Conservation (phyloP, 805 yeast species). For the Starmera dryadoides region DNA sequence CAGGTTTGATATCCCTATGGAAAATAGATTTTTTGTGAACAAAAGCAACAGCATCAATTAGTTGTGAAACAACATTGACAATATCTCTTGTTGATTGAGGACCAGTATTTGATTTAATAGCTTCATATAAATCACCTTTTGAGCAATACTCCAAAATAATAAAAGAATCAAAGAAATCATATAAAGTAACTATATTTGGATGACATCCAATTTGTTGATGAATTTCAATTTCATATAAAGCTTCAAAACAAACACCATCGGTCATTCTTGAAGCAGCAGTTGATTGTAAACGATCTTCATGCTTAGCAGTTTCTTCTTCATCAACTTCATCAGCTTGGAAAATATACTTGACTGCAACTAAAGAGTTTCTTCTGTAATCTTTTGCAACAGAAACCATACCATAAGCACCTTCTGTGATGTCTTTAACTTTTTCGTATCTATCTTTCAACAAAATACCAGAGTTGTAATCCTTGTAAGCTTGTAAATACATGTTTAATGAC, state of each 20-base stretch:
- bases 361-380: constrained; percentile 42
- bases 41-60: constrained; percentile 69
- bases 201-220: constrained; percentile 55
- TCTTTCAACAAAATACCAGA: constrained; percentile 47
- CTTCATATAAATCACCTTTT: constrained; percentile 82
- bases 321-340: constrained; percentile 47
- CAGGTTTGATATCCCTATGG: constrained; percentile 78
- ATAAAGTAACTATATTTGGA: constrained; percentile 49
- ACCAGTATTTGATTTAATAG: constrained; percentile 53
- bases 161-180: constrained; percentile 61
- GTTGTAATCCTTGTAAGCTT: constrained; percentile 31
- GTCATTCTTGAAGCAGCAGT: constrained; percentile 24
- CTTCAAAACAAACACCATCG: constrained; percentile 45
- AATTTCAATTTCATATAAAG: constrained; percentile 61
- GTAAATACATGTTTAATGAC: constrained; percentile 7
- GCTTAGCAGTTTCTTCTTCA: constrained; percentile 18
- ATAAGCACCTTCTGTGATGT: constrained; percentile 87
- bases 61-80: constrained; percentile 50
- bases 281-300: constrained; percentile 24
- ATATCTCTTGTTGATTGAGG: constrained; percentile 42
- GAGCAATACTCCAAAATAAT: constrained; percentile 77
- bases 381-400: constrained; percentile 87
- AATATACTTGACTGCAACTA: constrained; percentile 84
- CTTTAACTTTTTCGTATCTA: constrained; percentile 62
- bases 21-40: constrained; percentile 68